Evolutionary conservation across 768 basidiomycete genomes (phyloP).

Genomic region (Rickenella mellea): DNA sequence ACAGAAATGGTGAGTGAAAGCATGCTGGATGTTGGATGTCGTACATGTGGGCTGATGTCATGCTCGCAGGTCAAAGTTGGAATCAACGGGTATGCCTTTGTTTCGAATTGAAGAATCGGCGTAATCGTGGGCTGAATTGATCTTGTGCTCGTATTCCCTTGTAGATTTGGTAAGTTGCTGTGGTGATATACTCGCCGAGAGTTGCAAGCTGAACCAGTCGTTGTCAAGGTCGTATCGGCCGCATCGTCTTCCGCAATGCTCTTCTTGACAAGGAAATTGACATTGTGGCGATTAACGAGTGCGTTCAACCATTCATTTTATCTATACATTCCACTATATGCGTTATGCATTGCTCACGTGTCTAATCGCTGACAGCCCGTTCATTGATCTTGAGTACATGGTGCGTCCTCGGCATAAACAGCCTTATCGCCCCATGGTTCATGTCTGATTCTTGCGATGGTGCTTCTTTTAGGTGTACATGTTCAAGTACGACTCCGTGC

Average conservation of each 20-base stretch:
- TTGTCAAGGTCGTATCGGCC: constrained; percentile 88
- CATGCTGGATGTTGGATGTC: too few relatives aligned
- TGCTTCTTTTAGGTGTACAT: constrained; percentile 77
- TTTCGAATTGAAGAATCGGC: not conserved
- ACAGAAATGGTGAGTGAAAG: too few relatives aligned
- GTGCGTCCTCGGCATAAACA: constrained; percentile 43
- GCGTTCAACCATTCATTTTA: constrained; percentile 19
- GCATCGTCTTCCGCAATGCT: constrained; percentile 95
- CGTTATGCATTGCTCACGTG: not conserved
- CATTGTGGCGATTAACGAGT: constrained; percentile 96
- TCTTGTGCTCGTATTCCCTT: not conserved
- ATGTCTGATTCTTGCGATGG: constrained; percentile 1
- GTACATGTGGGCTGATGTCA: too few relatives aligned
- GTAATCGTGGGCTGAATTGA: not conserved
- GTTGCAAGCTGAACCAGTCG: not conserved
- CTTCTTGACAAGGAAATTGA: constrained; percentile 63
- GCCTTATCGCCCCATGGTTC: too few relatives aligned
- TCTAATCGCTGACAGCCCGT: constrained; percentile 63
- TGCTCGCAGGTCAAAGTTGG: constrained; percentile 84
- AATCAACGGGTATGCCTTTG: constrained; percentile 77
- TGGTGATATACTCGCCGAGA: not conserved
- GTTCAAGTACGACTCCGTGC: constrained; percentile 96
- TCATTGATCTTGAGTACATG: constrained; percentile 97
- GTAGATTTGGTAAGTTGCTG: not conserved
- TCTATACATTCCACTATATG: constrained; percentile 1